Base-by-base conservation (phyloP, 163 green algal species). In the Prototheca stagnorum region DNA sequence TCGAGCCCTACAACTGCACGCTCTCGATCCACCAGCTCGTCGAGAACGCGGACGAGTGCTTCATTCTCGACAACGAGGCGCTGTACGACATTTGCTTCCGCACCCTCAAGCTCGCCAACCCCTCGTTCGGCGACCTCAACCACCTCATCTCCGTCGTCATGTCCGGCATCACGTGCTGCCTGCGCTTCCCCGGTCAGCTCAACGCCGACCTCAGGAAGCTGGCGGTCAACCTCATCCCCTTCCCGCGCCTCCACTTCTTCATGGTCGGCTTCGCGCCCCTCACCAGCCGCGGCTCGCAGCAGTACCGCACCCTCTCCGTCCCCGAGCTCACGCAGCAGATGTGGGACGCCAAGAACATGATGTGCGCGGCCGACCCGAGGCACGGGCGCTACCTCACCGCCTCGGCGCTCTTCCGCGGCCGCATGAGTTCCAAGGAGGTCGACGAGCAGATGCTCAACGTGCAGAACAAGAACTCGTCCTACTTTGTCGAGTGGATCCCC, bases 401-500 rank as follows among this genome's bases (percentile, higher is more conserved):
- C 27, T 92, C 85, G 3, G 85, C 85, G 41, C 65, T 97, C 50
- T 97, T 97, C 85, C 80, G 88, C 50, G 88, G 88, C 46, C 74
- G 83, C 62, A 97, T 97, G 88, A 93, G 77, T 46, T 94, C 87
- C 64, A 96, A 97, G 61, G 62, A 72, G 52, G 88, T 97, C 17
- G 88, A 97, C 61, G 88, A 97, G 78, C 88, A 98, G 77, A 96
- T 98, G 88, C 78, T 95, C 14, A 95, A 95, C 64, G 87, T 98
- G 53, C 88, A 98, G 81, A 97, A 96, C 89, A 98, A 98, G 81
- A 95, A 98, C 78, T 88, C 70, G 45, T 88, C 71, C 46, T 96
- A 98, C 80, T 98, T 98, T 52, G 89, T 98, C 23, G 88, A 98
- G 74, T 98, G 88, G 88, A 98, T 98, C 68, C 88, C 88, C 67